Conservation (phyloP, 2,329 filamentous ascomycete genomes). For the Stagonosporopsis chrysanthemi region DNA sequence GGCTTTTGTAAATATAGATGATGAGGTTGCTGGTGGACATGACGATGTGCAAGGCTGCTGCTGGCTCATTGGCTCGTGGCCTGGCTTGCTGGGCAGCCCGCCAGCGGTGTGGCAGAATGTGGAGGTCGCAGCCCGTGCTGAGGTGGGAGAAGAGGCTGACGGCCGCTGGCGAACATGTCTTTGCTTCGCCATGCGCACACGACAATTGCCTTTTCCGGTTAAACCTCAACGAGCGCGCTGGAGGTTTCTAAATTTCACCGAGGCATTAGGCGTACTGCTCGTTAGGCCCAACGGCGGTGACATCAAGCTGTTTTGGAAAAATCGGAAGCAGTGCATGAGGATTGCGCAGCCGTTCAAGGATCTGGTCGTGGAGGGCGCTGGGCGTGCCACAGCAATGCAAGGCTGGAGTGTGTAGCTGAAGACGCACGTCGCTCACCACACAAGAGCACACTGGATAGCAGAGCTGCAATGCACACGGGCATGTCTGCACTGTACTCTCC, state of each 20-base stretch:
- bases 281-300: neutral
- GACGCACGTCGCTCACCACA: neutral
- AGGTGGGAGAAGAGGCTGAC: conserved; percentile 11
- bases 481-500: conserved; percentile 6
- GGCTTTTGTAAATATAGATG: neutral
- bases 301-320: neutral
- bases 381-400: conserved; percentile 9
- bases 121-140: conserved; percentile 11
- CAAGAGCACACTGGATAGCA: neutral
- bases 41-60: neutral
- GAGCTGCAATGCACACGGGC: conserved; percentile 8
- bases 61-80: neutral
- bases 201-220: conserved; percentile 8
- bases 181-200: conserved; percentile 12
- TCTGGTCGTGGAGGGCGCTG: neutral
- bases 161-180: conserved; percentile 4
- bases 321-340: neutral
- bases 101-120: conserved; percentile 9
- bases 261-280: neutral
- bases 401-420: conserved; percentile 10
- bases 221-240: neutral
- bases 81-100: neutral
- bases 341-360: conserved; percentile 8
- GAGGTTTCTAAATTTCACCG: conserved; percentile 2
- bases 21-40: neutral